Conservation (phyloP, 1,284 basidiomycete species). For the Boletus mariae region DNA sequence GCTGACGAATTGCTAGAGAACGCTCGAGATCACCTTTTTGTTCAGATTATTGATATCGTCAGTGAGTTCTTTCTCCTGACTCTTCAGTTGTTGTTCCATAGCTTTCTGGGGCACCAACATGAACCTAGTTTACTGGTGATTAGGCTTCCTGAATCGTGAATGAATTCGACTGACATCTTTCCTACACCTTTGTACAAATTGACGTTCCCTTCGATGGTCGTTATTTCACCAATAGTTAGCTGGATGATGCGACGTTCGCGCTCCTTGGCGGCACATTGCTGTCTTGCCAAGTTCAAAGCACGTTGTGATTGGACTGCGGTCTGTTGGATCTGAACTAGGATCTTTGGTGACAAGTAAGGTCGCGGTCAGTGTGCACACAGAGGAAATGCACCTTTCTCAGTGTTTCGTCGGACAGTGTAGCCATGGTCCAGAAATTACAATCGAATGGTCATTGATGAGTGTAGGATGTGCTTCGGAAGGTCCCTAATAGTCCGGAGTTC, state of each 20-base stretch:
- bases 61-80: conserved; percentile 73
- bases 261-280: conserved; percentile 77
- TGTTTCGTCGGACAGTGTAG: conserved; percentile 78
- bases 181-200: conserved; percentile 89
- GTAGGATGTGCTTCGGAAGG: background rate
- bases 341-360: conserved; percentile 47
- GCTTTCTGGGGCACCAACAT: conserved; percentile 76
- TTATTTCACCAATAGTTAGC: conserved; percentile 77
- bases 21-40: conserved; percentile 56
- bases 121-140: conserved; percentile 56
- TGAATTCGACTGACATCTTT: conserved; percentile 67
- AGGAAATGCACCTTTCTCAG: conserved; percentile 63
- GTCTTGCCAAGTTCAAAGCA: conserved; percentile 64
- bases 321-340: conserved; percentile 86
- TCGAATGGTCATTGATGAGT: conserved; percentile 12
- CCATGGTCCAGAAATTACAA: conserved; percentile 21
- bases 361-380: background rate
- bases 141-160: background rate
- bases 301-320: conserved; percentile 80
- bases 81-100: conserved; percentile 75
- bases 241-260: conserved; percentile 85
- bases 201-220: conserved; percentile 59
- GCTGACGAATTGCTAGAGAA: background rate
- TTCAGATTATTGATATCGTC: conserved; percentile 77
- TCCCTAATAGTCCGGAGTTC: conserved; percentile 30